A percentile compares a stretch with the other conserved stretches of the same genome.
Evolutionary conservation across 2,329 filamentous ascomycete genomes (phyloP).

Genomic region (Epichloe scottii): DNA sequence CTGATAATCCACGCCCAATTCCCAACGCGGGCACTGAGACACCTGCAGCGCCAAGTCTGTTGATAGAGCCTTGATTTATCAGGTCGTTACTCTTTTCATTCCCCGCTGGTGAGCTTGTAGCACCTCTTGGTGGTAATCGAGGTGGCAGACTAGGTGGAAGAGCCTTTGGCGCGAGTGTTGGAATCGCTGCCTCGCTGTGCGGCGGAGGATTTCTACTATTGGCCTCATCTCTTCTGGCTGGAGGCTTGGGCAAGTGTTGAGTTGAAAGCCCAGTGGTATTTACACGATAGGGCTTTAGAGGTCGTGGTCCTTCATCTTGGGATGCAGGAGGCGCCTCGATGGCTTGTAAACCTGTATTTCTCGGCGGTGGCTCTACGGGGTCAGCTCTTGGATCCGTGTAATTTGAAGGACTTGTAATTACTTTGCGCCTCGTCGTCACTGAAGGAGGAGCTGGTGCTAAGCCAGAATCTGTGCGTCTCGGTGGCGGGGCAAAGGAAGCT

Average conservation of each 20-base stretch:
- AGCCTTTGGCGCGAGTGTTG: not conserved
- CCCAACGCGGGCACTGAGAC: conserved; percentile 68
- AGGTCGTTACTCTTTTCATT: not conserved
- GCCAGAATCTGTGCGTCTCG: conserved; percentile 42
- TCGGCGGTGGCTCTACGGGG: conserved; percentile 8
- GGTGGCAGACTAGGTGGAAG: conserved; percentile 46
- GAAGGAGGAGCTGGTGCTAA: conserved; percentile 15
- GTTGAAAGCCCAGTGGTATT: conserved; percentile 63
- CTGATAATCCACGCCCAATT: conserved; percentile 40
- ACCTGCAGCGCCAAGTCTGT: conserved; percentile 58
- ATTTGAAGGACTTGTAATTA: conserved; percentile 19
- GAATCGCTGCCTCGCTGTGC: conserved; percentile 14
- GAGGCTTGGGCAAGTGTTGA: conserved; percentile 57
- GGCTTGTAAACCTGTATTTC: not conserved
- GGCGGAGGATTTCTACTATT: conserved; percentile 20
- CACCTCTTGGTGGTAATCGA: conserved; percentile 17
- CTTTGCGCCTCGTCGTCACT: conserved; percentile 13
- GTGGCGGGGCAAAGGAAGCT: conserved; percentile 65
- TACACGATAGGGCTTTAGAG: conserved; percentile 52
- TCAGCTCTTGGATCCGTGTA: conserved; percentile 19
- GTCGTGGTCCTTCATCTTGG: conserved; percentile 24
- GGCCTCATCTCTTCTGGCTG: conserved; percentile 36
- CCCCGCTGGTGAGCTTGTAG: conserved; percentile 6
- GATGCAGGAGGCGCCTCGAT: conserved; percentile 1
- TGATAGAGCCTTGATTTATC: conserved; percentile 46